Evolutionary conservation across 257 asterid species (phyloP).

Genomic region (Solanum rostratum): DNA sequence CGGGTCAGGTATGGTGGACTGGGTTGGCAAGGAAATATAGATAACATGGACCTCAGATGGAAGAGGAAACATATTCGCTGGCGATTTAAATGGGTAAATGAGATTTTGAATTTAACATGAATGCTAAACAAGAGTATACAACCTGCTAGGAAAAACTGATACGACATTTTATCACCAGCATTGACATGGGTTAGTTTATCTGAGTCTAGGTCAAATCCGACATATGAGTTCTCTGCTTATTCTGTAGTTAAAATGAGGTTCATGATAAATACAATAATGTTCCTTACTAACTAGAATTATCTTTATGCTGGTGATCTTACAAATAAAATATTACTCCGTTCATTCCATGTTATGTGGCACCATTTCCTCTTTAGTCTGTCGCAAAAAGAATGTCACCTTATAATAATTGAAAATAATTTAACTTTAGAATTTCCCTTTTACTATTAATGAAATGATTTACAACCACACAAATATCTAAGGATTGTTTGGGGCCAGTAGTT

Average conservation of each 20-base stretch:
- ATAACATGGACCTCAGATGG: neutral
- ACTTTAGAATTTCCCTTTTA: no score
- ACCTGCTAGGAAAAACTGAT: neutral
- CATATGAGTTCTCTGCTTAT: neutral
- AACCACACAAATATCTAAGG: no score
- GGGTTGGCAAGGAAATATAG: neutral
- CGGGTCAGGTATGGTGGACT: neutral
- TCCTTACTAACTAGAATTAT: neutral
- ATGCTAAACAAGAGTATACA: neutral
- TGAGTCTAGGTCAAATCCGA: neutral
- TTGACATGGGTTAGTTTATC: neutral
- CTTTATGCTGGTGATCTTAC: neutral
- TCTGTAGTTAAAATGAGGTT: neutral
- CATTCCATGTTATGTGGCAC: no score
- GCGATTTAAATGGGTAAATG: neutral
- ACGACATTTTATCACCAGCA: neutral
- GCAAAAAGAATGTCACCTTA: no score
- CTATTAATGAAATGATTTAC: no score
- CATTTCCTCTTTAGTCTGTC: no score
- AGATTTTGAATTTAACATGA: neutral
- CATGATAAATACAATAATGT: neutral
- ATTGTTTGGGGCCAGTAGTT: neutral
- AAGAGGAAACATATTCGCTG: neutral
- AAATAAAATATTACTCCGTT: neutral
- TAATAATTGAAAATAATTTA: no score